These are phyloP conservation scores for Castanea sativa DNA, from an alignment of 306 rosid species.

Conservation along the genomic window DNA sequence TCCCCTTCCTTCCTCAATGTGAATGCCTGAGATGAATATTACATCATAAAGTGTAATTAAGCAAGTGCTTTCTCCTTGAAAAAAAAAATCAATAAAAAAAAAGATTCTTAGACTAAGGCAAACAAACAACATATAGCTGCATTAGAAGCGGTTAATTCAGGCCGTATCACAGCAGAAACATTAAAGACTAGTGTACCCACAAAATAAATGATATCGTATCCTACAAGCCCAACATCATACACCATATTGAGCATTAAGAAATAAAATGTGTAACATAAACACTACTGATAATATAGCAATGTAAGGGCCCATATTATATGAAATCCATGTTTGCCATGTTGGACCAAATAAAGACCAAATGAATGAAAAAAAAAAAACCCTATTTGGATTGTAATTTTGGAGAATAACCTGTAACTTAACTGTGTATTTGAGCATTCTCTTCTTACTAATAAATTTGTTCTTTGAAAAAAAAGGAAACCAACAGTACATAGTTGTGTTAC, in stretches of 20 bases:
- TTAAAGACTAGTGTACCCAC: background rate
- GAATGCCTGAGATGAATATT: conserved; percentile 54
- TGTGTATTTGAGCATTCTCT: background rate
- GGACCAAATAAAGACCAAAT: background rate
- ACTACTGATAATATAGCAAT: background rate
- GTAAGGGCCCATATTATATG: background rate
- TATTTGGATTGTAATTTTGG: background rate
- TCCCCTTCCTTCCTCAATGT: conserved; percentile 72
- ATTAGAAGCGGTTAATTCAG: background rate
- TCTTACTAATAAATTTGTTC: background rate
- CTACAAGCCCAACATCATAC: background rate
- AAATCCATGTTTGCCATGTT: background rate
- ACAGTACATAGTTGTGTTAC: too few species aligned
- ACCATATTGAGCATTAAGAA: background rate
- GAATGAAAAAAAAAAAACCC: background rate
- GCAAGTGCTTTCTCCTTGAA: background rate
- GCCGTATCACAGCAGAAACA: background rate
- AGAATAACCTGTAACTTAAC: background rate
- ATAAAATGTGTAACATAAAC: background rate
- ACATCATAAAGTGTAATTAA: conserved; percentile 8
- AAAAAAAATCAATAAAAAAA: background rate
- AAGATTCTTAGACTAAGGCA: conserved; percentile 7
- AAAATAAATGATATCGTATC: background rate
- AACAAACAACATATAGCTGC: conserved; percentile 13
- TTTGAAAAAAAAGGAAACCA: background rate